A percentile compares a stretch with the other conserved stretches of the same genome.
These are phyloP conservation scores for Yarrowia divulgata DNA, from an alignment of 805 yeast species.

Conservation along the genomic window DNA sequence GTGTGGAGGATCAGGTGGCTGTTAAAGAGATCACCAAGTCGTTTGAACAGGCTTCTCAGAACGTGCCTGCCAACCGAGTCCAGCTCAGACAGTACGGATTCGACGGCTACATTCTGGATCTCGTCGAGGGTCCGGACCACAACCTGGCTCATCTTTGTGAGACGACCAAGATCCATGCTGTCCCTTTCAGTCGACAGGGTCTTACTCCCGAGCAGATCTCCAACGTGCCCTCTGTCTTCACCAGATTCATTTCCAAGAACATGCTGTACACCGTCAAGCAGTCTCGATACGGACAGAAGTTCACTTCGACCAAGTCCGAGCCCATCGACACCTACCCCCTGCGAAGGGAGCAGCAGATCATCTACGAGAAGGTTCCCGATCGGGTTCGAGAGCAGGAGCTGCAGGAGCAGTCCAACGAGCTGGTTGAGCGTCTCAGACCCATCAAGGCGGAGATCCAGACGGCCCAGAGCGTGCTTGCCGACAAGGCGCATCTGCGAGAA, in stretches of 20 bases:
- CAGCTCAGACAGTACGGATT: constrained; percentile 65
- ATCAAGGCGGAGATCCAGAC: background rate
- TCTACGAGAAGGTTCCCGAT: constrained; percentile 24
- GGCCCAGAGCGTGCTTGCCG: background rate
- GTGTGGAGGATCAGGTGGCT: background rate
- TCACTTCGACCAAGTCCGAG: constrained; percentile 20
- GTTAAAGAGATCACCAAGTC: constrained; percentile 1
- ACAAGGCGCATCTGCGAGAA: background rate
- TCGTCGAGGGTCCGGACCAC: constrained; percentile 71
- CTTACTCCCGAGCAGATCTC: constrained; percentile 54
- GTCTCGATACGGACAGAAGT: constrained; percentile 19
- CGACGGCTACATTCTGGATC: constrained; percentile 79
- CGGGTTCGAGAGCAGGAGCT: constrained; percentile 36
- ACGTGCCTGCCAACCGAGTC: background rate
- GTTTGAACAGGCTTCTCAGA: background rate
- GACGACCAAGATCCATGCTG: constrained; percentile 56
- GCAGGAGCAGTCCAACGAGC: constrained; percentile 41
- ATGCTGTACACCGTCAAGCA: constrained; percentile 5
- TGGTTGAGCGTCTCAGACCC: background rate
- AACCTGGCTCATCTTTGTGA: constrained; percentile 75
- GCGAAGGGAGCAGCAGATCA: background rate
- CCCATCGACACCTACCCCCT: background rate
- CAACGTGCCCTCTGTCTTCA: background rate
- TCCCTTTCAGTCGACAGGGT: constrained; percentile 68
- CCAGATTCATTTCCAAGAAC: constrained; percentile 1